Conservation (phyloP, 192 early-diverging fungal species). For the Coemansia sp. region DNA sequence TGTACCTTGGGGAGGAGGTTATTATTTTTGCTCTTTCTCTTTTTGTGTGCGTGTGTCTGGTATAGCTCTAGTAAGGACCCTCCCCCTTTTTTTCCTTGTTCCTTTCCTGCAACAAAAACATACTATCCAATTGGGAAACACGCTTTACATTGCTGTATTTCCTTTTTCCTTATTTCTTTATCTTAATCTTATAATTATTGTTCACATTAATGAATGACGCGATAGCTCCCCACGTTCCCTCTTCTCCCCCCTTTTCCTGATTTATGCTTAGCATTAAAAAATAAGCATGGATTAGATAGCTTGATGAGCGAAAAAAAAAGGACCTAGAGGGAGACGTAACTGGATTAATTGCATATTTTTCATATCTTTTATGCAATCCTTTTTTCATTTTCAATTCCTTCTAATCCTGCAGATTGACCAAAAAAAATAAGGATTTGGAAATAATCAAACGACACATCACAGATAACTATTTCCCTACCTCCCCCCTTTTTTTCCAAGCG, state of each 20-base stretch:
- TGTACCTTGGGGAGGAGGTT: too few relatives aligned
- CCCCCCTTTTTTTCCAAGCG: neutral
- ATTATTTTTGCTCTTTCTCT: too few relatives aligned
- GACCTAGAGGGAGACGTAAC: neutral
- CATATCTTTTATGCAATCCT: neutral
- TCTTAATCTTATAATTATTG: neutral
- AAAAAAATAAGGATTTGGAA: neutral
- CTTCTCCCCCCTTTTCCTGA: neutral
- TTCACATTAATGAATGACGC: slow-evolving; percentile 1
- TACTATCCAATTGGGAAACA: neutral
- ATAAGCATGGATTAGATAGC: neutral
- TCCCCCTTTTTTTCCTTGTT: neutral
- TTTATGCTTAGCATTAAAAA: neutral
- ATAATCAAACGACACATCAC: neutral
- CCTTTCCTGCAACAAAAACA: neutral
- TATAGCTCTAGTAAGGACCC: too few relatives aligned
- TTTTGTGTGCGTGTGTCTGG: too few relatives aligned
- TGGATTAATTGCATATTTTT: slow-evolving; percentile 4
- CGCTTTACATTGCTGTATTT: neutral
- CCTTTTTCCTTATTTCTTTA: neutral
- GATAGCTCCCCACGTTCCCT: neutral
- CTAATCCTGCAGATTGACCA: neutral
- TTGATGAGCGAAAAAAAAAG: neutral
- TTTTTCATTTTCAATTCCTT: neutral
- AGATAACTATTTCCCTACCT: neutral